Base-by-base conservation (phyloP, 1,284 basidiomycete genomes). In the Apiotrichum sp. region DNA sequence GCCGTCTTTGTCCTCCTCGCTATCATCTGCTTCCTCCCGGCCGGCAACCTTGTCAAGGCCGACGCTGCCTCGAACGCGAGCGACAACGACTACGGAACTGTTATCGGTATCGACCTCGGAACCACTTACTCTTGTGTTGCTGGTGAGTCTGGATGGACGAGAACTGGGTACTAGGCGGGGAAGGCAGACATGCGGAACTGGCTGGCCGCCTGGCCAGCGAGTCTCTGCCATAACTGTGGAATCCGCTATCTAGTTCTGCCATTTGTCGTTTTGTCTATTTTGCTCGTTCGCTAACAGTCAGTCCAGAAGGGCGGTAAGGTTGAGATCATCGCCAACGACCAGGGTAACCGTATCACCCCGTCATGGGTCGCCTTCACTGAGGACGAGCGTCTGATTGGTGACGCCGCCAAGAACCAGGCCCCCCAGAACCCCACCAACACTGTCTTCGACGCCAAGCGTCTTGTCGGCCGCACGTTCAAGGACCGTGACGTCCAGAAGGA, bases 311-410 rank as follows among this genome's bases (percentile, higher is more conserved):
- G 87, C 60, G 93, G 91, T 66, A 88, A 88, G 67, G 92, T 96
- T 42, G 92, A 97, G 78, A 96, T 95, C 67, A 93, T 95, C 70
- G 89, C 93, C 75, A 96, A 96, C 79, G 93, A 95, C 80, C 92
- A 96, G 77, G 93, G 93, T 76, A 89, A 96, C 79, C 89, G 92
- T 78, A 96, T 95, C 77, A 96, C 93, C 33, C 92, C 93, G 42
- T 96, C 90, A 71, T 93, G 88, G 88, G 93, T 96, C 64, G 81
- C 82, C 63, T 96, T 96, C 80, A 84, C 85, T 48, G 72, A 92
- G 68, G 88, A 88, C 59, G 90, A 93, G 75, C 88, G 90, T 64
- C 82, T 96, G 43, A 88, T 98, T 63, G 95, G 95, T 78, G 84
- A 96, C 52, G 93, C 96, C 38, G 96, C 95, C 41, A 93, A 97